Base-by-base conservation (phyloP, 805 yeast genomes). In the Cyberlindnera japonica region DNA sequence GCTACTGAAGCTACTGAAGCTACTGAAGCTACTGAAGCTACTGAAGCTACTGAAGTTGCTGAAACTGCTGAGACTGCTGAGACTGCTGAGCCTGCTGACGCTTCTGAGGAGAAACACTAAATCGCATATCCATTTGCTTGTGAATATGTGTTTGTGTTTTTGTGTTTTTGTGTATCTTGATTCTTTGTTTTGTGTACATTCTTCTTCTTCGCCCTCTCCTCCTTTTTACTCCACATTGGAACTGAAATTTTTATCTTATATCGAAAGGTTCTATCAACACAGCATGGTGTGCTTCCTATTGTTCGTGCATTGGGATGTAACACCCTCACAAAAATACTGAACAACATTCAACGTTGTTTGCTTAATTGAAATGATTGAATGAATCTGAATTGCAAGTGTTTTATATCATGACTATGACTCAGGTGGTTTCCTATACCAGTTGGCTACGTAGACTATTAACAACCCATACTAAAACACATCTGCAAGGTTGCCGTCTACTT, bases 321-420 rank as follows among this genome's bases (percentile, higher is more conserved):
- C 14, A 22, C 21, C 10, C 14, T 27, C 17, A 27, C 13, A 8
- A 11, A 18, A 14, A 6, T 6, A 15, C 17, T 6, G 14, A 9
- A 12, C 14, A 25, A 15, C n/a, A 13, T 6, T 15, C 28, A 9
- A 12, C 6, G 28, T 25, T 25, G 28, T 25, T 6, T 12, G 10
- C 31, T 18, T 29, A 29, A 29, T 29, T 29, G 33, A 29, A 17
- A 29, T 18, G 33, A 29, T 17, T 29, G 33, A 29, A 29, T 29
- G 33, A 29, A 29, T 17, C 28, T 25, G 6, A 12, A 6, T 13
- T 6, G 15, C 7, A 9, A 13, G 11, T 8, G 14, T 7, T 25
- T 25, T 25, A 25, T 9, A 25, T 9, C 28, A 13, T 25, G 11
- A 9, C 11, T 22, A 11, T 22, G 11, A 9, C 24, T 8, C 24